Evolutionary conservation across 768 basidiomycete genomes (phyloP), one percentile per base, ranked within the genome.

Genomic region (Pleurotus salmoneostramineus): DNA sequence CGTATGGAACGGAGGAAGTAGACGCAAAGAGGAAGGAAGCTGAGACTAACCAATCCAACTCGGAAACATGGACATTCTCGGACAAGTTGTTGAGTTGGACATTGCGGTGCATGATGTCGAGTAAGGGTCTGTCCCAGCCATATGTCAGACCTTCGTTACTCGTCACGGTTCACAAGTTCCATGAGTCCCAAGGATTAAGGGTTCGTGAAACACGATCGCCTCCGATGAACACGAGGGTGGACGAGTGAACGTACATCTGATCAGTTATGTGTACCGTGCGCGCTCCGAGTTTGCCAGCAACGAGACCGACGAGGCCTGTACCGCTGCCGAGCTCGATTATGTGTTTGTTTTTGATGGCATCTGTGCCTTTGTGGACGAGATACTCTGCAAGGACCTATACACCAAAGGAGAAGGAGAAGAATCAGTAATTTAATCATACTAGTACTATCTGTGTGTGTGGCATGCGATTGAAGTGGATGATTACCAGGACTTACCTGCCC

Each of bases 241-340:
- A 27, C 21, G 21, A 27, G 21, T 56, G 58, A 63, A 86, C 92
- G 72, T 67, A 95, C 95, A 78, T 80, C 81, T 95, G 95, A 74
- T 98, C 95, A 14, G 95, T 97, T 62, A 94, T 88, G 73, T 82
- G 88, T 27, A 90, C 85, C n/a, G 21, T 27, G 21, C 72, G 74
- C 3, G 77, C 79, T 44, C 87, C 85, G 14, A 95, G 79, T 50
- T 80, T 76, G 4, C 80, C 93, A 2, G 88, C 88, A 4, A 89
- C 85, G 31, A 98, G 80, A 6, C 94, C 94, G n/a, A 96, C 93
- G 21, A 98, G 78, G 14, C 95, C 95, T 3, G 95, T 98, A 1
- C 95, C 95, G 62, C 89, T 89, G 4, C 95, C 95, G 2, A 98
- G 80, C 66, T 98, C 95, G 14, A 97, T 68, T 10, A 95, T 73